phyloP scores from a whole-genome alignment of 768 basidiomycete species.

The Suillus lakei region DNA sequence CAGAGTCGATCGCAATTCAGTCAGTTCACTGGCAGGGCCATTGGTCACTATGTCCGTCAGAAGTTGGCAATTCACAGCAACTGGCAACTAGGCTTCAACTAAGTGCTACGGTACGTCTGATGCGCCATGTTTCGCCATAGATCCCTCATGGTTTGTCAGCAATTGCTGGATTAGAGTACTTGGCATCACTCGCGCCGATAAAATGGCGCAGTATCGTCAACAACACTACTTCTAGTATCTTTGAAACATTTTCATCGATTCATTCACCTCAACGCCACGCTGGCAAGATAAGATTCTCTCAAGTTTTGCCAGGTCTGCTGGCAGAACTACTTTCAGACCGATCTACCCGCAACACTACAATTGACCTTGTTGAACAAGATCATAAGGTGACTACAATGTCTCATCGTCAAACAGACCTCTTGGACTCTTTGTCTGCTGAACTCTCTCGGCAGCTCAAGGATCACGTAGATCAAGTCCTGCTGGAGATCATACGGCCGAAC shows the following conservation, averaged over 20 bases:
- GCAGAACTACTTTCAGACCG: not conserved
- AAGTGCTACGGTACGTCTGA: not conserved
- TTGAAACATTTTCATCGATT: not conserved
- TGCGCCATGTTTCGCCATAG: not conserved
- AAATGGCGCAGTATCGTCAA: not conserved
- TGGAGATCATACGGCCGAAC: constrained; percentile 8
- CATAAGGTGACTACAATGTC: not conserved
- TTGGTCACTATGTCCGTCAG: not conserved
- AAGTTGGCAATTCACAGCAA: not conserved
- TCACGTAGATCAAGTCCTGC: not conserved
- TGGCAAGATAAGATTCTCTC: not conserved
- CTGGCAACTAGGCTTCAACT: not conserved
- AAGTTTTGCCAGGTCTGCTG: not conserved
- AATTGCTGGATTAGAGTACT: not conserved
- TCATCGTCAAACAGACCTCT: not conserved
- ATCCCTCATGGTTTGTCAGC: not conserved
- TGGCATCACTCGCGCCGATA: not conserved
- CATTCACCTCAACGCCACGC: not conserved
- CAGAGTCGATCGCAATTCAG: not conserved
- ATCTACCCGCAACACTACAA: not conserved
- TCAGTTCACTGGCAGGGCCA: not conserved
- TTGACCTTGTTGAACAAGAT: not conserved
- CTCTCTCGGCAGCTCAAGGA: constrained; percentile 4
- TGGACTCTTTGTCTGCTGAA: constrained; percentile 5
- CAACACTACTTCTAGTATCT: not conserved